phyloP scores from a whole-genome alignment of 192 early-diverging fungal species.

The Coemansia sp. region DNA sequence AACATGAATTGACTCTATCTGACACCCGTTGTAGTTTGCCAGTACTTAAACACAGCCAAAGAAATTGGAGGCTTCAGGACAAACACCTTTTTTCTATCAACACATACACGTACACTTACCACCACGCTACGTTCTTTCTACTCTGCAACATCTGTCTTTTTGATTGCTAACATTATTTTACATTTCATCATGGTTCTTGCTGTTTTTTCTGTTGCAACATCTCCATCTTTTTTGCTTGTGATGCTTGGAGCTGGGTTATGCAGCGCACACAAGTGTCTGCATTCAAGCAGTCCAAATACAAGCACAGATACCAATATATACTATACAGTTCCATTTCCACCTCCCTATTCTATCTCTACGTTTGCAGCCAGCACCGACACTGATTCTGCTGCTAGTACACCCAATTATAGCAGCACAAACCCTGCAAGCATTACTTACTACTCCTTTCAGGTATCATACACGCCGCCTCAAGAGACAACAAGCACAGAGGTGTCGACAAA shows the following conservation, averaged over 20 bases:
- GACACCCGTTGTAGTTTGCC: too few relatives aligned
- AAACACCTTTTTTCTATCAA: too few relatives aligned
- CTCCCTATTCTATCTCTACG: not conserved
- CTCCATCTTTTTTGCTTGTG: not conserved
- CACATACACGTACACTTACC: too few relatives aligned
- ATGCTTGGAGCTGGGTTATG: not conserved
- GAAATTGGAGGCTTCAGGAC: too few relatives aligned
- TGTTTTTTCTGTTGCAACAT: not conserved
- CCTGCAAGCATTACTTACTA: not conserved
- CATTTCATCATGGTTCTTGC: not conserved
- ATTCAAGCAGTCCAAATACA: not conserved
- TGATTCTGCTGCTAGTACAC: not conserved
- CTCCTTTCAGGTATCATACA: slow-evolving; percentile 1
- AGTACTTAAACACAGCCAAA: too few relatives aligned
- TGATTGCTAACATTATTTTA: not conserved
- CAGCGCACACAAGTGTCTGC: not conserved
- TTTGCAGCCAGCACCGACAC: not conserved
- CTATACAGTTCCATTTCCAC: not conserved
- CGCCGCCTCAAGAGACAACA: not conserved
- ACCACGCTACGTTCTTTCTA: not conserved
- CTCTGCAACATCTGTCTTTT: not conserved
- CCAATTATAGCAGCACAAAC: not conserved
- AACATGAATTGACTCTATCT: too few relatives aligned
- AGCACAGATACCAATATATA: not conserved
- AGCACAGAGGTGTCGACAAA: too few relatives aligned